phyloP scores from a whole-genome alignment of 2,329 filamentous ascomycete species.

The Pseudogymnoascus sp. region DNA sequence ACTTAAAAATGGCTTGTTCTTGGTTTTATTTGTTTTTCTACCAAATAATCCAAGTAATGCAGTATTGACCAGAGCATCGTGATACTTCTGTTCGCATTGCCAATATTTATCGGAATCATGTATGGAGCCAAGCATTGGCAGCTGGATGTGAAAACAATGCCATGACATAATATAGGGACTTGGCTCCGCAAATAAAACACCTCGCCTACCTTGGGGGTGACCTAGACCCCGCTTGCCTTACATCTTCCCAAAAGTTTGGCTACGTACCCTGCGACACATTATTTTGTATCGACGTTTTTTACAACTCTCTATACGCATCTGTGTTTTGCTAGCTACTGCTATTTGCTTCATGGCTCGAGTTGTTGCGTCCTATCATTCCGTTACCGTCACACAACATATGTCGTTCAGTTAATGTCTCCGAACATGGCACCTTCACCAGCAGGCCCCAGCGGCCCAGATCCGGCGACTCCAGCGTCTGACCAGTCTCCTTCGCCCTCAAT shows the following conservation, averaged over 20 bases:
- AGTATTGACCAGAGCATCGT: neutral
- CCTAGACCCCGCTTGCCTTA: slow-evolving; percentile 4
- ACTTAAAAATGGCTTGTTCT: neutral
- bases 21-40: neutral
- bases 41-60: neutral
- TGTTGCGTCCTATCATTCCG: neutral
- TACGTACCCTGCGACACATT: neutral
- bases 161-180: slow-evolving; percentile 4
- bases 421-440: slow-evolving; percentile 1
- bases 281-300: neutral
- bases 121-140: neutral
- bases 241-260: neutral
- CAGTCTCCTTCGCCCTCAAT: neutral
- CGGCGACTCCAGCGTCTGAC: neutral
- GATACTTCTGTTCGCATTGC: neutral
- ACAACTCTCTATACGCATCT: neutral
- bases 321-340: neutral
- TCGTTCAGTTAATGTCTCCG: slow-evolving; percentile 4
- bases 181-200: slow-evolving; percentile 6
- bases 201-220: slow-evolving; percentile 6
- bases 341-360: slow-evolving; percentile 8
- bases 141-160: neutral
- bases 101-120: slow-evolving; percentile 9
- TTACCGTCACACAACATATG: slow-evolving; percentile 5
- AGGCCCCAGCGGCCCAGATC: neutral